Base-by-base conservation (phyloP, 441 rosid genomes). In the Kokia cookei region DNA sequence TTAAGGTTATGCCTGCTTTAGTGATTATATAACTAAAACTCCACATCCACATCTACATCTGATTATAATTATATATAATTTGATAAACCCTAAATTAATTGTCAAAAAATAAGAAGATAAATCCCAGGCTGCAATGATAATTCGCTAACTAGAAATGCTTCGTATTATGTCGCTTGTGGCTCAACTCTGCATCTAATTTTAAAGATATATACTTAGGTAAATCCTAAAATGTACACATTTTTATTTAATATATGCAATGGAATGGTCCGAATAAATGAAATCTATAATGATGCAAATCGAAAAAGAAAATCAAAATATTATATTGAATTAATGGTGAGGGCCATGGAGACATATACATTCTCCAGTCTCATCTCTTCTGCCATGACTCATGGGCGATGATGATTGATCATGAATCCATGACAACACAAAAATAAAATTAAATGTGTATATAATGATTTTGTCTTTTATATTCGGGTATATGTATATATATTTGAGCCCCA, bases 391-490 rank as follows among this genome's bases (percentile, higher is more conserved):
- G 24, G 19, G 48, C n/a, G 48, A 37, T 13, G 11, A 60, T 14
- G 67, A 63, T 37, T 26, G 62, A 58, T 54, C 59, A 54, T 50
- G 60, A 55, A 12, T 58, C 35, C 15, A 58, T 58, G 37, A 63
- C 67, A 63, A 17, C 15, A 17, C 67, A 37, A 63, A n/a, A n/a
- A 35, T 7, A 43, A 62, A 9, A 9, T 12, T 26, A 11, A 63
- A 37, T 48, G 4, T 14, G 2, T 19, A 57, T 65, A 4, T 65
- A 58, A 77, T 73, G 69, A 73, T 60, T 72, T 57, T 73, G 80
- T 59, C 72, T 68, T 32, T 15, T 27, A 10, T 4, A 48, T 26
- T 24, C 11, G 9, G 22, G 19, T 26, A 48, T 4, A 51, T 51
- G 22, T 14, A 48, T 4, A 51, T n/a, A n/a, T n/a, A 2, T 50